These are phyloP conservation scores for Crithidia sp. DNA, from an alignment of 208 protist species.

Conservation along the genomic window DNA sequence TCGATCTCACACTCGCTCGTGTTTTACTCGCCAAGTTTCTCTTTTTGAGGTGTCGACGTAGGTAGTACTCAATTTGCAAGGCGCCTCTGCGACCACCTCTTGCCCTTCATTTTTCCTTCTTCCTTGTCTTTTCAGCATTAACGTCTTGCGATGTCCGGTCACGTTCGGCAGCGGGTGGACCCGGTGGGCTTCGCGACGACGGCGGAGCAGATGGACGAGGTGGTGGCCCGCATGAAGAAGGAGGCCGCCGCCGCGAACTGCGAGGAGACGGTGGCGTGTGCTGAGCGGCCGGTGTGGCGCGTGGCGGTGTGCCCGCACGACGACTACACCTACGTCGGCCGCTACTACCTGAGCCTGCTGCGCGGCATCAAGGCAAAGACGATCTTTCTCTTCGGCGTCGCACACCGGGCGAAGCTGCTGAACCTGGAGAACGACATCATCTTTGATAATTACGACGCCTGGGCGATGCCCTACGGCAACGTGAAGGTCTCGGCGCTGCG, in stretches of 20 bases:
- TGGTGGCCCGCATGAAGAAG: slow-evolving; percentile 15
- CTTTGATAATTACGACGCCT: slow-evolving; percentile 29
- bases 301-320: slow-evolving; percentile 36
- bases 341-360: slow-evolving; percentile 28
- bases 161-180: slow-evolving; percentile 17
- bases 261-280: slow-evolving; percentile 12
- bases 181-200: slow-evolving; percentile 34
- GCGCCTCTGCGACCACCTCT: no score
- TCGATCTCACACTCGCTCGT: no score
- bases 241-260: slow-evolving; percentile 9
- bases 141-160: not conserved
- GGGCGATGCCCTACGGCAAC: slow-evolving; percentile 29
- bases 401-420: slow-evolving; percentile 25
- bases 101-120: no score
- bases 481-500: slow-evolving; percentile 26
- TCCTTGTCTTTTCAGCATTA: no score
- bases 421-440: slow-evolving; percentile 28
- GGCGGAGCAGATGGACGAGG: slow-evolving; percentile 29
- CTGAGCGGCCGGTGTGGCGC: slow-evolving; percentile 12
- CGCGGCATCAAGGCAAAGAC: slow-evolving; percentile 26
- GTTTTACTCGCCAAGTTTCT: not conserved
- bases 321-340: slow-evolving; percentile 32
- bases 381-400: slow-evolving; percentile 35
- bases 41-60: not conserved
- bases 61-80: no score